These are phyloP conservation scores for Neurospora sp. DNA, from an alignment of 495 filamentous ascomycete species.

Conservation along the genomic window DNA sequence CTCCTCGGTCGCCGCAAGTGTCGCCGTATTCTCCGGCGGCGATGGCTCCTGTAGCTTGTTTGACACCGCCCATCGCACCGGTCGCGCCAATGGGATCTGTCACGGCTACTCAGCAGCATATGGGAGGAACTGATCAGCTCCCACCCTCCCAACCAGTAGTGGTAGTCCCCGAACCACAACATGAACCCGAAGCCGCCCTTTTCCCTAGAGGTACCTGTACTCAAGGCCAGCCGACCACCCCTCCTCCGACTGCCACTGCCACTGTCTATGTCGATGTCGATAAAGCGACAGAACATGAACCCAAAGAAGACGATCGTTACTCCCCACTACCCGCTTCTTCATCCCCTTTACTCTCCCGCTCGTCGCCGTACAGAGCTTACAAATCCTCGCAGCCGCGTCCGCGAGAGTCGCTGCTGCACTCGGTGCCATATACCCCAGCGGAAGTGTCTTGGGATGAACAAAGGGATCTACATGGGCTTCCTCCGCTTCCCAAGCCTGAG, in stretches of 20 bases:
- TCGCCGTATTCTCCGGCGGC: neutral
- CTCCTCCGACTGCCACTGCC: neutral
- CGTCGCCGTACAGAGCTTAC: neutral
- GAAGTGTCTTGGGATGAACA: neutral
- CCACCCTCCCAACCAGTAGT: neutral
- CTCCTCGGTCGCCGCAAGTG: neutral
- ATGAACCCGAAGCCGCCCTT: neutral
- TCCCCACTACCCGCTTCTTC: neutral
- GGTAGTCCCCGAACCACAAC: neutral
- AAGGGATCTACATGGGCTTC: neutral
- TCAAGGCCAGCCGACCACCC: neutral
- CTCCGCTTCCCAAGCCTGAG: neutral
- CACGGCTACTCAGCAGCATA: fast-evolving
- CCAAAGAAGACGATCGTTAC: neutral
- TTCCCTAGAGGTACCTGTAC: neutral
- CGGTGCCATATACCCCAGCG: neutral
- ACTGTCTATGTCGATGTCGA: neutral
- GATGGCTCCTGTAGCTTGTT: neutral
- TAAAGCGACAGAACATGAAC: neutral
- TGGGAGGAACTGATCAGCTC: neutral
- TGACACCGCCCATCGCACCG: neutral
- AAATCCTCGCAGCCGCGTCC: neutral
- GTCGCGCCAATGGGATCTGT: neutral
- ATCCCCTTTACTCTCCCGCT: neutral
- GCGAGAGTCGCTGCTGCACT: neutral